A percentile compares a stretch with the other conserved stretches of the same genome.
phyloP scores from a whole-genome alignment of 208 protist species.

The Crithidia thermophila region DNA sequence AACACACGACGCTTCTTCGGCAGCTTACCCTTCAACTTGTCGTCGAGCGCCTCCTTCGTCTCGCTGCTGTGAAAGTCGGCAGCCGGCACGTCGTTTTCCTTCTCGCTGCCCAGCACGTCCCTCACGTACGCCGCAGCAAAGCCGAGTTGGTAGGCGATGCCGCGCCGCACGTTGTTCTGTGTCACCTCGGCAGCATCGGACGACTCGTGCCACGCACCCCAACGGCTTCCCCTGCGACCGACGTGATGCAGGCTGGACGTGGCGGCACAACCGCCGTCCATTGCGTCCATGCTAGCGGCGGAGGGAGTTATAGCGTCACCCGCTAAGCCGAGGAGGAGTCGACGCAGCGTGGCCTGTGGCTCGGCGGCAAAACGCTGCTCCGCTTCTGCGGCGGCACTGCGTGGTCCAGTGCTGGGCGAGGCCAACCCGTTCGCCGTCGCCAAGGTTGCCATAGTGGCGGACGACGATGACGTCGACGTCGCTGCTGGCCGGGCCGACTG shows the following conservation, averaged over 20 bases:
- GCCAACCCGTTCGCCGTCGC: too few species aligned
- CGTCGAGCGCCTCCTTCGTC: not conserved
- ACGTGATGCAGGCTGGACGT: too few species aligned
- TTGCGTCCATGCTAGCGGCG: too few species aligned
- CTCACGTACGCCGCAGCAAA: conserved; percentile 20
- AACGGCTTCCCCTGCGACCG: too few species aligned
- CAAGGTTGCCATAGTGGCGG: not conserved
- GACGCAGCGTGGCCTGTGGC: conserved; percentile 50
- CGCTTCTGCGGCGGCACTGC: conserved; percentile 16
- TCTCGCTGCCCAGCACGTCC: conserved; percentile 17
- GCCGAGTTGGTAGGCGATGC: conserved; percentile 22
- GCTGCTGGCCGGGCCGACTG: not conserved
- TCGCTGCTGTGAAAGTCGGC: too few species aligned
- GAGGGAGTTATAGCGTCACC: too few species aligned
- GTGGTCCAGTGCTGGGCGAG: too few species aligned
- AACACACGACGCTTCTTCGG: not conserved
- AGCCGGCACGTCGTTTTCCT: not conserved
- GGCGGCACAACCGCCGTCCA: too few species aligned
- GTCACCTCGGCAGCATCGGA: conserved; percentile 2
- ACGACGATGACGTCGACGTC: not conserved
- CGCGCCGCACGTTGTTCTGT: conserved; percentile 17
- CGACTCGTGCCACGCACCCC: not conserved
- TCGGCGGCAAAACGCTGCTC: conserved; percentile 46
- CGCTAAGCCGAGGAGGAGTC: conserved; percentile 14
- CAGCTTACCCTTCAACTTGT: not conserved